Evolutionary conservation across 768 basidiomycete genomes (phyloP), one percentile per base, ranked within the genome.

Genomic region (Rhodotorula graminis): DNA sequence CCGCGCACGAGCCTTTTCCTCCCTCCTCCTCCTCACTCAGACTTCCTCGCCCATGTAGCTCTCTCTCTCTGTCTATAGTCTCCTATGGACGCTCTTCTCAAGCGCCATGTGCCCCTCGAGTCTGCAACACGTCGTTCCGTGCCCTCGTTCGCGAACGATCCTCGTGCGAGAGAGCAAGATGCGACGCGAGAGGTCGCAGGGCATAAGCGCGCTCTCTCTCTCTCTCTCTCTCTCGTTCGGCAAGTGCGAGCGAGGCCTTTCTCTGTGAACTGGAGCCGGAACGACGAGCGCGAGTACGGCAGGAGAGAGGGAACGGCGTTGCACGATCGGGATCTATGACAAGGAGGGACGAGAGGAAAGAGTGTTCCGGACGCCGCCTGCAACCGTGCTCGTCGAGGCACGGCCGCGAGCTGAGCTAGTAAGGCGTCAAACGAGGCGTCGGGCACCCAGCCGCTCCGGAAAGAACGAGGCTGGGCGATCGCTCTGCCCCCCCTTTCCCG

Each of bases 401-500:
- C 64, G 56, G 64, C 49, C 64, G 58, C 10, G 56, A 57, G 55
- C 9, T 10, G 14, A 33, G 65, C 46, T 66, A 66, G 65, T 66
- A 66, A 66, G 65, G 46, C 65, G 37, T 9, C 9, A 29, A 59
- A 66, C 65, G 57, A 66, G 40, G 57, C 65, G 47, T 66, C n/a
- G 47, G 65, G 11, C 23, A 27, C 40, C 37, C n/a, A 21, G 12
- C 16, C 31, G 12, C 2, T 15, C 53, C 64, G 46, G 64, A 56
- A 55, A 47, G 46, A 19, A 31, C 52, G 31, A 8, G 40, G 25
- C 4, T 25, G 53, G 23, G 25, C 40, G 15, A 5, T 50, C 21
- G 37, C 10, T 66, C 65, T 66, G 57, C 57, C 65, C 65, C 65
- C 49, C 47, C 56, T 66, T 66, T 66, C 65, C 65, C 65, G 65